A percentile compares a stretch with the other conserved stretches of the same genome.
Evolutionary conservation across 306 rosid genomes (phyloP).

Genomic region (Mucuna pruriens): DNA sequence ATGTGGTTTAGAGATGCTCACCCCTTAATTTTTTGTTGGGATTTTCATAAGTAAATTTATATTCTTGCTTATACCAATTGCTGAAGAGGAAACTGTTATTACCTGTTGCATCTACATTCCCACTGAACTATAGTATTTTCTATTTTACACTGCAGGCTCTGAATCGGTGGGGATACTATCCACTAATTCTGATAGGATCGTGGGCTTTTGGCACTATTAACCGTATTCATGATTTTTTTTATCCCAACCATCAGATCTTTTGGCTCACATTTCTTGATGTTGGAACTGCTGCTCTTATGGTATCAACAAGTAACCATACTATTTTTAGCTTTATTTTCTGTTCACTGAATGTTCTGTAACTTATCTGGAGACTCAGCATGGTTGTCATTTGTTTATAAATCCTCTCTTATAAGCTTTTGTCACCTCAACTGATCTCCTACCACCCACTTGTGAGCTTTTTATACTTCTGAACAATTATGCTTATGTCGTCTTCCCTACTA

Average conservation of each 20-base stretch:
- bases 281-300: conserved; percentile 94
- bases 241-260: conserved; percentile 83
- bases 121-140: conserved; percentile 12
- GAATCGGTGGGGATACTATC: conserved; percentile 96
- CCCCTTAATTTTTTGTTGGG: not conserved
- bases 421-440: not conserved
- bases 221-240: conserved; percentile 91
- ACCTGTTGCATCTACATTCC: conserved; percentile 25
- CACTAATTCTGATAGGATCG: conserved; percentile 93
- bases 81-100: conserved; percentile 5
- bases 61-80: conserved; percentile 26
- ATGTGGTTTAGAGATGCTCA: conserved; percentile 19
- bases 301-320: conserved; percentile 45
- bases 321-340: conserved; percentile 29
- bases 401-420: conserved; percentile 14
- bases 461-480: conserved; percentile 10
- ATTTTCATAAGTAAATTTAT: conserved; percentile 10
- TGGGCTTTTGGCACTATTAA: conserved; percentile 95
- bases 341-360: conserved; percentile 16
- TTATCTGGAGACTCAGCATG: not conserved
- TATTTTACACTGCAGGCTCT: conserved; percentile 66
- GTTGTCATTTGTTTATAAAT: not conserved
- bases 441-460: not conserved
- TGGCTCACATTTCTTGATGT: conserved; percentile 97
- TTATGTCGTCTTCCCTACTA: not conserved